Conservation (phyloP, 108 stramenopile species). For the Nannochloropsis salina region DNA sequence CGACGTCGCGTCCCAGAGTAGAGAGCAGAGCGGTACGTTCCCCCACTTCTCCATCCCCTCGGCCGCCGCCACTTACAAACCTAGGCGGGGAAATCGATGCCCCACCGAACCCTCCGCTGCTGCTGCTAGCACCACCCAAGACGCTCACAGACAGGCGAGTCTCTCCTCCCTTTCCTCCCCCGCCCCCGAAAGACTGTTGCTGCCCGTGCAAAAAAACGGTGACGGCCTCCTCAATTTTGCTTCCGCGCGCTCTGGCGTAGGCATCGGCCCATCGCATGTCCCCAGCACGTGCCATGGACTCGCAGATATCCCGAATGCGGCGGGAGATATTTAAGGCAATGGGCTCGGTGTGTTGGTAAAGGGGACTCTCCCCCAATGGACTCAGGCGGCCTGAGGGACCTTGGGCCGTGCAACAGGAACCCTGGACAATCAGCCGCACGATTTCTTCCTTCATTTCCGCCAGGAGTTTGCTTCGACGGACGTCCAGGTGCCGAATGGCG, state of each 20-base stretch:
- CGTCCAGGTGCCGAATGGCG: background rate
- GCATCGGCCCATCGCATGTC: background rate
- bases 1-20: no score
- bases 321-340: background rate
- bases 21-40: background rate
- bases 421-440: background rate
- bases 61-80: background rate
- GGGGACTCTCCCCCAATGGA: no score
- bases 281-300: background rate
- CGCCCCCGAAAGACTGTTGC: background rate
- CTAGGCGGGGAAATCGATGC: background rate
- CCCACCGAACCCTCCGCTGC: background rate
- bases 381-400: no score
- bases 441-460: background rate
- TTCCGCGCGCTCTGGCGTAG: background rate
- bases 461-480: background rate
- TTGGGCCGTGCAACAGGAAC: background rate
- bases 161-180: background rate
- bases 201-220: background rate
- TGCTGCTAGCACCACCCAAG: background rate
- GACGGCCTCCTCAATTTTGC: background rate
- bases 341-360: slow-evolving; percentile 1
- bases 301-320: background rate
- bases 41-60: background rate
- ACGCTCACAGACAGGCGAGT: background rate